These are phyloP conservation scores for Rubroboletus pulcherrimus DNA, from an alignment of 768 basidiomycete species.

Conservation along the genomic window DNA sequence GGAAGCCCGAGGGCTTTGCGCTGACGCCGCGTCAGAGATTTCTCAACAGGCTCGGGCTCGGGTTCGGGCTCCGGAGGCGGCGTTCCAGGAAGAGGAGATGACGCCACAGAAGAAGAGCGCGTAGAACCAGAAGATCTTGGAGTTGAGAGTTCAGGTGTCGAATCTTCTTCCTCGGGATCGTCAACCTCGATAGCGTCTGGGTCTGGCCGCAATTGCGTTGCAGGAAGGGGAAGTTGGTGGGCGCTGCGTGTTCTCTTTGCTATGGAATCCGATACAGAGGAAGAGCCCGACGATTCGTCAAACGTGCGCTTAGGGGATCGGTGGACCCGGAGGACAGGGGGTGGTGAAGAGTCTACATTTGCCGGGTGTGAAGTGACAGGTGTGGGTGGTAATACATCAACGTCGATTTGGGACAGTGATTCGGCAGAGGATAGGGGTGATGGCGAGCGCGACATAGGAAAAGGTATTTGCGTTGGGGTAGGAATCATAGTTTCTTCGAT, in stretches of 20 bases:
- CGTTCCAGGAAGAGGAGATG: conserved; percentile 37
- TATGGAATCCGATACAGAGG: conserved; percentile 32
- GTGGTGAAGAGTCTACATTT: conserved; percentile 8
- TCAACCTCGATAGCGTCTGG: conserved; percentile 24
- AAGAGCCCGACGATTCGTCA: conserved; percentile 51
- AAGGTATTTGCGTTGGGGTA: conserved; percentile 34
- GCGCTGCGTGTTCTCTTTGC: conserved; percentile 36
- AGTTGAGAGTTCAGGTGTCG: conserved; percentile 44
- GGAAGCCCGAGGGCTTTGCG: conserved; percentile 67
- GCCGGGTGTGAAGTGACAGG: conserved; percentile 20
- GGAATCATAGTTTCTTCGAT: conserved; percentile 17
- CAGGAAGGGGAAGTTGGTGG: conserved; percentile 22
- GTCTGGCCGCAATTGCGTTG: conserved; percentile 11
- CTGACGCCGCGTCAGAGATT: conserved; percentile 60
- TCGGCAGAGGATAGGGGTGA: conserved; percentile 30
- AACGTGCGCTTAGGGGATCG: conserved; percentile 58
- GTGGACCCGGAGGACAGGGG: conserved; percentile 32
- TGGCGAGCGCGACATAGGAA: conserved; percentile 37
- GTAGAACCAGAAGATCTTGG: conserved; percentile 30
- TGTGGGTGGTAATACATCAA: conserved; percentile 28
- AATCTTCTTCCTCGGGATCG: conserved; percentile 30
- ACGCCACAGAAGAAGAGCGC: conserved; percentile 30
- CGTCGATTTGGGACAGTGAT: conserved; percentile 24
- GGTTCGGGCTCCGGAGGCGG: conserved; percentile 28
- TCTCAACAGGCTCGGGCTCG: conserved; percentile 19